Base-by-base conservation (phyloP, 1,284 basidiomycete species). In the Sutorius eximius region DNA sequence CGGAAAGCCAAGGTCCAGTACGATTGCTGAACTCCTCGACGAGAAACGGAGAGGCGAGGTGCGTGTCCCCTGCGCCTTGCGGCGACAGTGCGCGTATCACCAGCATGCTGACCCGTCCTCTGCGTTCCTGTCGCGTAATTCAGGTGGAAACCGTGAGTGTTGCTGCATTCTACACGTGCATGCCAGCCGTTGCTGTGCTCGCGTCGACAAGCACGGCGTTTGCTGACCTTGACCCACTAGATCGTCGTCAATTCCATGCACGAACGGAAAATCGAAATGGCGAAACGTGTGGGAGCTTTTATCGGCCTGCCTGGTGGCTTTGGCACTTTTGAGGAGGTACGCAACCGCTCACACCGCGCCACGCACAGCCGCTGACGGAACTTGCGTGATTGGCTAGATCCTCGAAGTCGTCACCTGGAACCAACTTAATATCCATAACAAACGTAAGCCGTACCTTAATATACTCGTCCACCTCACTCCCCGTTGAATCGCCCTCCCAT, bases 351-450 rank as follows among this genome's bases (percentile, higher is more conserved):
- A 27, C 4, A 27, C 24, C 6, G 20, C 3, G 27, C 16, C 20
- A 5, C 20, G 15, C 29, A 41, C 15, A 7, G n/a, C 55, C 29
- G 11, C 37, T 57, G 10, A 65, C 51, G 43, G 45, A 40, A 29
- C 20, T 29, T 46, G 22, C 41, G 48, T 24, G 30, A 50, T 52
- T 51, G 37, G 22, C 5, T 59, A 91, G 88, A 76, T 94, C 24
- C 73, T 97, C 47, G 95, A 97, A 73, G 94, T 92, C 60, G 82
- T 88, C 38, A 95, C 94, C 3, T 98, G 95, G 95, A 87, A 85
- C 10, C 91, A 95, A 69, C 74, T 97, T 16, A 91, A 91, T 20
- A 93, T 97, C 55, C 94, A 96, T 69, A 77, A 81, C 49, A 93
- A 93, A 75, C 91, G 89, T 91, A 66, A 58, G 82, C 66, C 27